Percentiles rank a stretch among this genome's conserved stretches.
Conservation (phyloP, 768 basidiomycete species). For the Russula earlei region DNA sequence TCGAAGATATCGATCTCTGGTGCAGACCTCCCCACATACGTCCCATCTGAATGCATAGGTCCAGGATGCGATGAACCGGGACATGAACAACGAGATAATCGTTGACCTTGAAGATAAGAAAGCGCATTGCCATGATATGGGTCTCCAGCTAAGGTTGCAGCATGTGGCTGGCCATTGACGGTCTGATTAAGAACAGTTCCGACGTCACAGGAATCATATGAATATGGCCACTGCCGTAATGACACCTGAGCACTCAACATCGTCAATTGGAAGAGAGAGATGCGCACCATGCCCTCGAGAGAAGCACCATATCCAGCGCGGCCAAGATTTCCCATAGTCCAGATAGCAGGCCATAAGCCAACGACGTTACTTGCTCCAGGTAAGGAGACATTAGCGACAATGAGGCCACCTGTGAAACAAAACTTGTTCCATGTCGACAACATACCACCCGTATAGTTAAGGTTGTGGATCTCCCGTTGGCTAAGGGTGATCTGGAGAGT, state of each 20-base stretch:
- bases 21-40: constrained; percentile 53
- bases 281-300: constrained; percentile 66
- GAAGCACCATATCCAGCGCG: constrained; percentile 84
- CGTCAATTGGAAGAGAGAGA: constrained; percentile 1
- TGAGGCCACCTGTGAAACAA: constrained; percentile 83
- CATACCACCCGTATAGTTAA: constrained; percentile 39
- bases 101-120: constrained; percentile 81
- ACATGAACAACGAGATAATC: constrained; percentile 27
- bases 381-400: constrained; percentile 58
- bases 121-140: constrained; percentile 40
- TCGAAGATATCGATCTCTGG: constrained; percentile 70
- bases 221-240: constrained; percentile 62
- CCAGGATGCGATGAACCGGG: constrained; percentile 41
- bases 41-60: constrained; percentile 43
- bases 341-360: constrained; percentile 71
- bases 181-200: constrained; percentile 88
- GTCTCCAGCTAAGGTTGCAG: constrained; percentile 57
- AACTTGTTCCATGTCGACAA: constrained; percentile 65
- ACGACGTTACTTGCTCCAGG: constrained; percentile 56
- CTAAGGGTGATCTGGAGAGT: constrained; percentile 43
- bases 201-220: constrained; percentile 82
- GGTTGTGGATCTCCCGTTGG: constrained; percentile 52
- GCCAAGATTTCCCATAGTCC: constrained; percentile 78
- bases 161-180: constrained; percentile 47
- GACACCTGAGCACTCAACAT: not conserved